phyloP scores from a whole-genome alignment of 2,329 filamentous ascomycete species.

The Verticillium longisporum region DNA sequence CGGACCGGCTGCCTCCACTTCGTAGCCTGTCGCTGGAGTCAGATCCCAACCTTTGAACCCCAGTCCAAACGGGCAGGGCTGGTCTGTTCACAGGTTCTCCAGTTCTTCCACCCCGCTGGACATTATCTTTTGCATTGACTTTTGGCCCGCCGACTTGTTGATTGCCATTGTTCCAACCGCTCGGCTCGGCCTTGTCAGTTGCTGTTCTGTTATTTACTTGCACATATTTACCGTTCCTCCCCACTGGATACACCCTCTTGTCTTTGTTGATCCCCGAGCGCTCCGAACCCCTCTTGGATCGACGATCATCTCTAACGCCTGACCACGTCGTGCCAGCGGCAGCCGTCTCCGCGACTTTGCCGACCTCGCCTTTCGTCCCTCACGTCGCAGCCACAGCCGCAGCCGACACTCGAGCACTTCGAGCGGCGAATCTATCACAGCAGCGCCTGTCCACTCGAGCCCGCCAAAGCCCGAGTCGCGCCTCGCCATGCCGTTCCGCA shows the following conservation, averaged over 20 bases:
- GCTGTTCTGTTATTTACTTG: not conserved
- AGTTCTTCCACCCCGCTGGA: not conserved
- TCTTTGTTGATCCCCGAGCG: not conserved
- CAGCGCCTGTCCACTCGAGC: not conserved
- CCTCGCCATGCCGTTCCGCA: conserved; percentile 20
- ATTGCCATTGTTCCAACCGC: not conserved
- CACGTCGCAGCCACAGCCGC: not conserved
- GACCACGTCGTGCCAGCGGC: not conserved
- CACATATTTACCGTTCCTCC: not conserved
- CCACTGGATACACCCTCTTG: not conserved
- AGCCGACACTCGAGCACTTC: conserved; percentile 1
- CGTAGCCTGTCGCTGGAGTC: not conserved
- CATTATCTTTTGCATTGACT: not conserved
- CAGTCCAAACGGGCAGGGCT: not conserved
- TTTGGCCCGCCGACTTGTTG: not conserved
- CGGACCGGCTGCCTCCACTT: not conserved
- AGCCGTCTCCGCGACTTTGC: conserved; percentile 1
- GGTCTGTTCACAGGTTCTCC: not conserved
- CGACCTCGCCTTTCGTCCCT: not conserved
- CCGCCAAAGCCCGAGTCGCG: conserved; percentile 9
- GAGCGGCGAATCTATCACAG: not conserved
- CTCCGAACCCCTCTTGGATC: not conserved
- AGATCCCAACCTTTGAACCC: not conserved
- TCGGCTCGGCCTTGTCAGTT: not conserved
- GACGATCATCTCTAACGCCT: not conserved